Evolutionary conservation across 78 protist species (phyloP).

Genomic region (slime mould (Dictyostelium discoideum)): DNA sequence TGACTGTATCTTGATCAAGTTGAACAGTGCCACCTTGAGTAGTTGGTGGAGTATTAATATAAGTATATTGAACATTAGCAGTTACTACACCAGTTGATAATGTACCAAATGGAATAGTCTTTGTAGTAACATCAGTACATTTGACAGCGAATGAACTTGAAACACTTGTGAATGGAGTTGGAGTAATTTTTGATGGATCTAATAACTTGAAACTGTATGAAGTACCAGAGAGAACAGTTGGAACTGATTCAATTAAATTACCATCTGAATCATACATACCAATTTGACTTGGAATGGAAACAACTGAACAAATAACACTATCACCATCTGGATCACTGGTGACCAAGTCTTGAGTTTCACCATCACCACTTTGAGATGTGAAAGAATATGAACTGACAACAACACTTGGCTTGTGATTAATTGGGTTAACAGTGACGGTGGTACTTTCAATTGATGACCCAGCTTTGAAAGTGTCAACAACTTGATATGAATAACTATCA

Average conservation of each 20-base stretch:
- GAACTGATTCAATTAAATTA: neutral
- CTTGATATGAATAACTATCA: neutral
- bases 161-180: neutral
- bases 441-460: neutral
- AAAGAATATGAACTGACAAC: neutral
- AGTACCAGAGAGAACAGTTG: neutral
- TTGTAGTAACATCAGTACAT: neutral
- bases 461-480: neutral
- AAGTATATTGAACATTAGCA: neutral
- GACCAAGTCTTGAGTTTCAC: no score
- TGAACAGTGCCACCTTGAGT: neutral
- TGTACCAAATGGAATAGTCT: neutral
- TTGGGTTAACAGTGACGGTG: neutral
- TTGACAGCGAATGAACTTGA: neutral
- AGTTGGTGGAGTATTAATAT: neutral
- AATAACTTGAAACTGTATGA: neutral
- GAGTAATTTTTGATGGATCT: neutral
- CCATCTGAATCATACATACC: neutral
- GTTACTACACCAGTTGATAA: neutral
- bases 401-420: conserved; percentile 21
- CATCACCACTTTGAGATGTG: neutral
- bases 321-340: neutral
- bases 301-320: neutral
- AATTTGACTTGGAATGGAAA: neutral
- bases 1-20: neutral